phyloP scores from a whole-genome alignment of 2,329 filamentous ascomycete species.

The Fusarium sp. region DNA sequence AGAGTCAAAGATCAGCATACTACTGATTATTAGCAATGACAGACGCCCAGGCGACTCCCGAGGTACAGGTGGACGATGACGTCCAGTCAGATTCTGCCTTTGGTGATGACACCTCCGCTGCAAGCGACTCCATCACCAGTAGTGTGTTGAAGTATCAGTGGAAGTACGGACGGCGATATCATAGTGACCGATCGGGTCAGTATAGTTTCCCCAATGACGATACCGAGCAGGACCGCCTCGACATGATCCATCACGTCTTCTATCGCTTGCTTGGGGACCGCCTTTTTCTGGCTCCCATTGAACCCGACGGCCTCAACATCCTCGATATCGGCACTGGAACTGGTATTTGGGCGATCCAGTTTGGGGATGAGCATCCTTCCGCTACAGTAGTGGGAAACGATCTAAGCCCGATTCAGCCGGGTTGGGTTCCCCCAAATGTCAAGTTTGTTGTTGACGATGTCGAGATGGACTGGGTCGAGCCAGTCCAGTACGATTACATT shows the following conservation, averaged over 20 bases:
- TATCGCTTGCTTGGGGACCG: constrained; percentile 48
- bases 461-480: constrained; percentile 64
- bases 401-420: constrained; percentile 58
- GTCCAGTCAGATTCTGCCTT: not conserved
- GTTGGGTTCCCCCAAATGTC: constrained; percentile 67
- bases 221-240: constrained; percentile 53
- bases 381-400: constrained; percentile 55
- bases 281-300: constrained; percentile 53
- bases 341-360: constrained; percentile 61
- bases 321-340: constrained; percentile 61
- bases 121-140: constrained; percentile 14
- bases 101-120: not conserved
- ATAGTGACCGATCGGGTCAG: constrained; percentile 51
- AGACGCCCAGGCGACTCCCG: not conserved
- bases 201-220: constrained; percentile 56
- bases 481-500: constrained; percentile 48
- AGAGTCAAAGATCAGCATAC: too few relatives aligned
- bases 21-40: not conserved
- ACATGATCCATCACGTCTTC: constrained; percentile 54
- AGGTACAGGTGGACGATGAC: constrained; percentile 25
- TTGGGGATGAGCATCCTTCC: constrained; percentile 52
- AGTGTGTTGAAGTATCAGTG: constrained; percentile 27
- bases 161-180: constrained; percentile 57
- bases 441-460: constrained; percentile 70
- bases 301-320: constrained; percentile 53